Evolutionary conservation across 164 flowering plant genomes (phyloP), one percentile per base, ranked within the genome.

Genomic region (Saururus chinensis): DNA sequence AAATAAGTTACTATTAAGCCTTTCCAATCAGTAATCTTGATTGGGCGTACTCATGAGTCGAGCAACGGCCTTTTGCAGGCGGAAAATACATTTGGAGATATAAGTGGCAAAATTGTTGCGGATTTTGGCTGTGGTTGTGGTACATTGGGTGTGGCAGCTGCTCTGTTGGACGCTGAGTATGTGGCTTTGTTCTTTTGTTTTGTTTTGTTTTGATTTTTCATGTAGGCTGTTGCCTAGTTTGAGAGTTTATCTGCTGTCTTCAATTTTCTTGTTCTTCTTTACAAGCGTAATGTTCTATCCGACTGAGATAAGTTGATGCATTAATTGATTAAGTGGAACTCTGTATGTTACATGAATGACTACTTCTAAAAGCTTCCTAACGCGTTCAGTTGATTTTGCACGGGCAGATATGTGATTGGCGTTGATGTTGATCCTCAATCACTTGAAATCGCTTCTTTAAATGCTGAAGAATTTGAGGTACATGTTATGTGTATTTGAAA

Each of bases 81-180:
- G 1, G 97, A 91, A 75, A 88, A 84, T 75, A 84, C 97, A 61
- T 93, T 77, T 74, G 97, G 83, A 56, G 96, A 91, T 74, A 79
- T 93, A 26, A 71, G 74, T 61, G 76, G 75, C 60, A 93, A 84
- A 68, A 84, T 88, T 17, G 99, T 93, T 22, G 99, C 97, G 30
- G 99, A 90, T 75, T 85, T 90, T 67, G 99, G 99, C 13, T 93
- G 97, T 71, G 99, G 99, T 53, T 93, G 99, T 74, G 99, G 99
- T 64, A 90, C 97, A 21, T 74, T 93, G 57, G 90, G 92, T 52
- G 61, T 86, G 60, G 99, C 95, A 22, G 90, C 88, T 76, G 80
- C 91, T 66, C 82, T 95, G 22, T 74, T 95, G 78, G 96, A 70
- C 69, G 96, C 97, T 30, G 86, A 83, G 97, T 90, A 63, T 80